Evolutionary conservation across 225 moss, liverwort and hornwort genomes (phyloP), one percentile per base, ranked within the genome.

Genomic region (Rhytidiadelphus loreus): DNA sequence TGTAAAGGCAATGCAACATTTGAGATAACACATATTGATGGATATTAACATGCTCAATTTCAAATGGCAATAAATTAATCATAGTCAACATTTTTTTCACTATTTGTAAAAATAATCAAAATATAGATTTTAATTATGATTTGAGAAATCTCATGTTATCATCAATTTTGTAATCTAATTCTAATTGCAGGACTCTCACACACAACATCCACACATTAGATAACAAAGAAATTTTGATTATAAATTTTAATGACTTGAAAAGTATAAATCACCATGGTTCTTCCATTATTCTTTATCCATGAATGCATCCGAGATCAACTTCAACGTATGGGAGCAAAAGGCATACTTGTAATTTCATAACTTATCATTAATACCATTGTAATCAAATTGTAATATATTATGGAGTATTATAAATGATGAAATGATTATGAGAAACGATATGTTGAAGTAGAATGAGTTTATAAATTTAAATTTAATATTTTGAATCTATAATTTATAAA

Each of bases 221-320:
- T 30, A 20, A n/a, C 4, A 16, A 21, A 53, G 2, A 60, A 12
- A 19, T 6, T 11, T 41, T 7, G 0, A 30, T 29, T 35, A 12
- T 0, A 37, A 61, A 39, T 20, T 43, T 64, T 9, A 8, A 32
- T 69, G 25, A 18, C 30, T 19, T 65, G 7, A 81, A 69, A 24
- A 10, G 4, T 18, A 33, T 30, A 35, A 50, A 50, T 12, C 55
- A 86, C 21, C 26, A 98, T 98, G 98, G 98, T 98, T 89, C 94
- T 93, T 64, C 98, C 97, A 48, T 90, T 96, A 23, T 97, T 96
- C n/a, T 97, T 97, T 69, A 89, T 98, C 15, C 96, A 98, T 50
- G 98, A 98, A 59, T 96, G 97, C 86, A 94, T 98, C 10, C 92
- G 95, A 55, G 93, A 96, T 90, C 96, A 98, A 60, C 95, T 98